These are phyloP conservation scores for Blastobotrys ciferrii DNA, from an alignment of 1,139 yeast genomes.

Conservation along the genomic window DNA sequence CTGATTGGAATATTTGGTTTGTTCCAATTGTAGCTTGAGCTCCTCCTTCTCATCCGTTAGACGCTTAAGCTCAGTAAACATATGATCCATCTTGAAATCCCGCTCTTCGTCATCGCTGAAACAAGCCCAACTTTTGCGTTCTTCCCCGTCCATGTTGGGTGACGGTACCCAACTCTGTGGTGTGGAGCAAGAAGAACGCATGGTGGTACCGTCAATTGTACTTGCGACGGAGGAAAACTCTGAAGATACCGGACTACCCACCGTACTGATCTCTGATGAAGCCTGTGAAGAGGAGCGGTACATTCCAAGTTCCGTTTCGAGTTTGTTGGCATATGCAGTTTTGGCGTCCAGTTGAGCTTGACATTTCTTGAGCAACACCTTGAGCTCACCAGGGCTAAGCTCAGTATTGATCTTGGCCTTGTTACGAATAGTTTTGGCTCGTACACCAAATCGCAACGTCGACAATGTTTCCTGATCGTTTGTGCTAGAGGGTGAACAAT, in stretches of 20 bases:
- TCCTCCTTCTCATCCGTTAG: conserved; percentile 30
- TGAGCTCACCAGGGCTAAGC: conserved; percentile 55
- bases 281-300: conserved; percentile 39
- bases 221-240: background rate
- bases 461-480: conserved; percentile 73
- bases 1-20: conserved; percentile 32
- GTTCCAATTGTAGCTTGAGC: conserved; percentile 29
- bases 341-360: conserved; percentile 49
- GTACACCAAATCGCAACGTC: conserved; percentile 73
- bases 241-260: background rate
- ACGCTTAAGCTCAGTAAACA: conserved; percentile 2
- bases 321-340: conserved; percentile 43
- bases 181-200: conserved; percentile 3
- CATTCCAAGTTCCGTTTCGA: conserved; percentile 51
- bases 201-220: conserved; percentile 2
- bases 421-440: conserved; percentile 73
- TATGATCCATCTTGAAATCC: background rate
- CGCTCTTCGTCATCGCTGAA: background rate
- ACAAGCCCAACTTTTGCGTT: background rate
- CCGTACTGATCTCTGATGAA: conserved; percentile 37
- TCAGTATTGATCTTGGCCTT: conserved; percentile 69
- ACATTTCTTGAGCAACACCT: conserved; percentile 49
- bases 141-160: background rate
- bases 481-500: conserved; percentile 65
- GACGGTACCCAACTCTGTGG: conserved; percentile 5